Evolutionary conservation across 2,329 filamentous ascomycete genomes (phyloP).

Genomic region (Fusarium piperis): DNA sequence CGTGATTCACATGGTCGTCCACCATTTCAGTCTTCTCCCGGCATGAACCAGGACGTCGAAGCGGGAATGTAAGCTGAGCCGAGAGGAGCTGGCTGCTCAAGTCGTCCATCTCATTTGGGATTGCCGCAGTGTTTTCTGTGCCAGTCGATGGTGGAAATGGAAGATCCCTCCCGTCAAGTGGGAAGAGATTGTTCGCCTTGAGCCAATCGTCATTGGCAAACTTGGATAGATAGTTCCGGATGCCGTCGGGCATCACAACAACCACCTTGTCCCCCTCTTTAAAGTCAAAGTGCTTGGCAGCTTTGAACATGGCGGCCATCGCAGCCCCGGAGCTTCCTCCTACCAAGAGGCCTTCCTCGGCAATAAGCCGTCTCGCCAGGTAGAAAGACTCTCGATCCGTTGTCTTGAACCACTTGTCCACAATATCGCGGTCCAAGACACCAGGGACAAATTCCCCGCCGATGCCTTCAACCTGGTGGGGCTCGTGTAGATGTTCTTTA

Average conservation of each 20-base stretch:
- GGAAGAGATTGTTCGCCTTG: conserved; percentile 72
- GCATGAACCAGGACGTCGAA: not conserved
- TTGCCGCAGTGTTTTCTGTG: not conserved
- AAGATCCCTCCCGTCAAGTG: not conserved
- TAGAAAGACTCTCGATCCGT: conserved; percentile 89
- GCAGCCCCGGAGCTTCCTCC: conserved; percentile 93
- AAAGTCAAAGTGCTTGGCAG: conserved; percentile 77
- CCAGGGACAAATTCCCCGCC: conserved; percentile 99
- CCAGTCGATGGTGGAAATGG: not conserved
- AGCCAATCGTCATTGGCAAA: conserved; percentile 99
- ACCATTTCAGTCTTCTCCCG: not conserved
- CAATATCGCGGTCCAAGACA: conserved; percentile 79
- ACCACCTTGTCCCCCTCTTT: conserved; percentile 86
- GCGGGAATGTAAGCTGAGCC: not conserved
- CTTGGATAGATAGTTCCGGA: conserved; percentile 95
- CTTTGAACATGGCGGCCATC: conserved; percentile 79
- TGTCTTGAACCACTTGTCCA: conserved; percentile 98
- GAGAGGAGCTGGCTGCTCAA: not conserved
- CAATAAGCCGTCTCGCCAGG: conserved; percentile 85
- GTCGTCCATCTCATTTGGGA: not conserved
- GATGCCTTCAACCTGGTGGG: conserved; percentile 97
- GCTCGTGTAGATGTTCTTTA: conserved; percentile 77
- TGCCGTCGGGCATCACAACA: conserved; percentile 91
- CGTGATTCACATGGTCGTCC: not conserved
- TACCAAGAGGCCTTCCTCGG: conserved; percentile 90